These are phyloP conservation scores for Nadsonia commutata DNA, from an alignment of 1,139 yeast species.

Conservation along the genomic window DNA sequence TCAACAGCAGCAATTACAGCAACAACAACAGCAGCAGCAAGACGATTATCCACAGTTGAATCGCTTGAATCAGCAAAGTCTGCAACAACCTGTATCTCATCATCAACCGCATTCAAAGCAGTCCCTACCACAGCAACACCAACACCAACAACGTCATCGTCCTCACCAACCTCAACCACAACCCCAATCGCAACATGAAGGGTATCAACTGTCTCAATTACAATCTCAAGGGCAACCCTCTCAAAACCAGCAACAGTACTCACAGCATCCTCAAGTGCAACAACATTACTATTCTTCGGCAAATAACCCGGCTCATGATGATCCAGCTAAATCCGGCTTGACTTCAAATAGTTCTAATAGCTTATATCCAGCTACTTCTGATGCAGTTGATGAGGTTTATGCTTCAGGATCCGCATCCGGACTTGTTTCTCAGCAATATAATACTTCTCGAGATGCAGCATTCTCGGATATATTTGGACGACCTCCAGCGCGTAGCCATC, in stretches of 20 bases:
- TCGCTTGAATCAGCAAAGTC: background rate
- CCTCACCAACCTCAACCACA: conserved; percentile 1
- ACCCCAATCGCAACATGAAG: conserved; percentile 13
- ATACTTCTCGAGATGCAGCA: background rate
- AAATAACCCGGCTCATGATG: conserved; percentile 1
- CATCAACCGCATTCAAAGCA: no score
- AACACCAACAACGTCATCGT: background rate
- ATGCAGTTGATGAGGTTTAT: background rate
- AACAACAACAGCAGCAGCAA: conserved; percentile 5
- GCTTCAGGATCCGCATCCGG: no score
- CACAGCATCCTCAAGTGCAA: conserved; percentile 8
- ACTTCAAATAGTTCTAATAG: no score
- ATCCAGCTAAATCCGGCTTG: no score
- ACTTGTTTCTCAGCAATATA: background rate
- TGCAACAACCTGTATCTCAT: background rate
- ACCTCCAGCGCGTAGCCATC: background rate
- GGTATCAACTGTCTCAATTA: conserved; percentile 4
- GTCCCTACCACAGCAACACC: no score
- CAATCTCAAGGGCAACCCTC: conserved; percentile 12
- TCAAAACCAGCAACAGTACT: conserved; percentile 7
- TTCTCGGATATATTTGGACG: background rate
- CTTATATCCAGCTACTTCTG: no score
- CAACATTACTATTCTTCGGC: conserved; percentile 4
- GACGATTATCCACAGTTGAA: background rate
- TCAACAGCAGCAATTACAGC: conserved; percentile 3